Evolutionary conservation across 75 land plant genomes (phyloP).

Genomic region (Picea sitchensis): DNA sequence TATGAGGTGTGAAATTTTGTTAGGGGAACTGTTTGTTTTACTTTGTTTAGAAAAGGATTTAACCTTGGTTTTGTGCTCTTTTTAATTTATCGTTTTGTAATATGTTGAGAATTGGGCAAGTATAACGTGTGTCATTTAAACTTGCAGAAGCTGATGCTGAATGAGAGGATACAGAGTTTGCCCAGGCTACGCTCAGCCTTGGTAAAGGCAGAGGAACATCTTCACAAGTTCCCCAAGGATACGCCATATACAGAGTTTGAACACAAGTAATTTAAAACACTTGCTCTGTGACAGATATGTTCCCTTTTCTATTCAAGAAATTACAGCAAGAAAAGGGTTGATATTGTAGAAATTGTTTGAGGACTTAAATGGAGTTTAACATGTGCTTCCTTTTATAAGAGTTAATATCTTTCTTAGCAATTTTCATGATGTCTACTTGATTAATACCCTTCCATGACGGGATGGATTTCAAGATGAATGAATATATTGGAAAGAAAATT

Average conservation of each 20-base stretch:
- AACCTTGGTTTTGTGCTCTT: background rate
- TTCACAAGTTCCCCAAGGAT: conserved; percentile 54
- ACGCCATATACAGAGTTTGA: conserved; percentile 79
- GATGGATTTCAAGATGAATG: background rate
- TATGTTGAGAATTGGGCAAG: background rate
- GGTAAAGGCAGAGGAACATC: conserved; percentile 74
- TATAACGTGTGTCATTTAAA: background rate
- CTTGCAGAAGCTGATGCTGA: conserved; percentile 83
- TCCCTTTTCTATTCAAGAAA: background rate
- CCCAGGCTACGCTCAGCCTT: conserved; percentile 57
- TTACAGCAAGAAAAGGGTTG: background rate
- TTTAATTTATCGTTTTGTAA: background rate
- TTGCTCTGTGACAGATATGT: background rate
- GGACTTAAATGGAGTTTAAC: background rate
- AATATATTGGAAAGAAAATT: background rate
- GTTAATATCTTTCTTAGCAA: background rate
- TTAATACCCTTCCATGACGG: background rate
- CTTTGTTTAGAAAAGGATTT: too few relatives aligned
- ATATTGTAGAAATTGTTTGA: background rate
- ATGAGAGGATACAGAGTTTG: conserved; percentile 79
- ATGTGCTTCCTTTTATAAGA: background rate
- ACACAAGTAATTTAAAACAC: conserved; percentile 36
- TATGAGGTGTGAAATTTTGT: background rate
- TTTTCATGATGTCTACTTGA: background rate
- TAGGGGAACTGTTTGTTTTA: background rate